A percentile compares a stretch with the other conserved stretches of the same genome.
These are phyloP conservation scores for Hibiscus tridactylites DNA, from an alignment of 345 rosid genomes.

Conservation along the genomic window DNA sequence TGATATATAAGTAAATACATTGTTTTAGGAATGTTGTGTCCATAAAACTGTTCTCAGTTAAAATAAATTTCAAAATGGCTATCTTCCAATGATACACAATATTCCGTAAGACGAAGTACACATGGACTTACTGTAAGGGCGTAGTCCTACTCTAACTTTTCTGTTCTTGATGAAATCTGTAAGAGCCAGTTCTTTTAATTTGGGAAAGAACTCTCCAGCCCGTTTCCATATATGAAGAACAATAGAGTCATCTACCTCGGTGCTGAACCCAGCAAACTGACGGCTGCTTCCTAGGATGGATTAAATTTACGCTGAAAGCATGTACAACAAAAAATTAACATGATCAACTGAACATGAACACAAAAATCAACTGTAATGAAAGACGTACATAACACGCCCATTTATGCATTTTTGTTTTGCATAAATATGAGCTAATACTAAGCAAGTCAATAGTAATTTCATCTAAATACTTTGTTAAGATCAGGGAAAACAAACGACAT, in stretches of 20 bases:
- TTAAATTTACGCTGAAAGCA: constrained; percentile 1
- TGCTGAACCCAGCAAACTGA: constrained; percentile 69
- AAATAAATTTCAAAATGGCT: background rate
- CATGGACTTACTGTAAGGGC: constrained; percentile 77
- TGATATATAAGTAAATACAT: constrained; percentile 19
- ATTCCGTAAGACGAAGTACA: background rate
- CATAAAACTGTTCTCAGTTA: background rate
- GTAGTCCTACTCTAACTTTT: constrained; percentile 87
- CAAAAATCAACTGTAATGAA: no score
- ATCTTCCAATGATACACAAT: background rate
- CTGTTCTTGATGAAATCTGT: constrained; percentile 34
- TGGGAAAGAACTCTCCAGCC: constrained; percentile 75
- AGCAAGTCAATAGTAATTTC: background rate
- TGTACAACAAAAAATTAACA: background rate
- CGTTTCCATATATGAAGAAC: constrained; percentile 61
- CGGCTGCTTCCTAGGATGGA: constrained; percentile 78
- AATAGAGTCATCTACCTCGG: constrained; percentile 54
- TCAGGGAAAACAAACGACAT: background rate
- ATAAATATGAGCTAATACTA: background rate
- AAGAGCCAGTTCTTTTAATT: constrained; percentile 39
- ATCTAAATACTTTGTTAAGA: background rate
- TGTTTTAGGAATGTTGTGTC: background rate
- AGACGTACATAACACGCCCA: background rate
- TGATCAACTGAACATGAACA: background rate
- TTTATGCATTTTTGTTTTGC: no score